A percentile compares a stretch with the other conserved stretches of the same genome.
phyloP scores from a whole-genome alignment of 2,329 filamentous ascomycete genomes.

The Didymella pomorum region DNA sequence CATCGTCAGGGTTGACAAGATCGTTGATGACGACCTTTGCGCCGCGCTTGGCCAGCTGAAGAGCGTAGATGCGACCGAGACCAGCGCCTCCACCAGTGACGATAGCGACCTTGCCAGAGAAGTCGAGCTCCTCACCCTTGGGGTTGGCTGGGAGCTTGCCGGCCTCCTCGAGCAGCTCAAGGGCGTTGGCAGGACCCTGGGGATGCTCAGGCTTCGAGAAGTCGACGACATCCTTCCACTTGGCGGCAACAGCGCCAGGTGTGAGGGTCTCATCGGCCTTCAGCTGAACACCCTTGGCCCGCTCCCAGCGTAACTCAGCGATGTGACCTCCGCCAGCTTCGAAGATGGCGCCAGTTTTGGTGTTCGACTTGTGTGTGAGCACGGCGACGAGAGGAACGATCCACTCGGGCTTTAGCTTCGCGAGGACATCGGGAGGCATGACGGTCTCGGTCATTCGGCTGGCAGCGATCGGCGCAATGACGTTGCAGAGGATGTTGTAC shows the following conservation, averaged over 20 bases:
- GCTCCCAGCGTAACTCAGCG: conserved; percentile 95
- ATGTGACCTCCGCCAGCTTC: conserved; percentile 93
- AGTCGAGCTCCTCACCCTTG: conserved; percentile 44
- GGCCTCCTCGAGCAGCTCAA: conserved; percentile 66
- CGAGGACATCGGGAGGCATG: conserved; percentile 92
- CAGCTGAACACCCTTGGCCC: conserved; percentile 84
- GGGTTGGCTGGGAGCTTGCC: conserved; percentile 42
- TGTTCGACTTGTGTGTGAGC: conserved; percentile 86
- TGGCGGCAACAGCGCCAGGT: conserved; percentile 83
- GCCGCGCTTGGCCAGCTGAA: conserved; percentile 85
- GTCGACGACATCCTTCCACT: conserved; percentile 88
- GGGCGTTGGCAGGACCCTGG: conserved; percentile 84
- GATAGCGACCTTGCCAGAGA: conserved; percentile 50
- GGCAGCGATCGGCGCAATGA: conserved; percentile 93
- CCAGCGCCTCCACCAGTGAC: conserved; percentile 54
- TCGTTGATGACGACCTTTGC: conserved; percentile 94
- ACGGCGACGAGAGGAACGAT: conserved; percentile 91
- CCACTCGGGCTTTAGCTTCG: conserved; percentile 89
- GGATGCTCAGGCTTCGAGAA: conserved; percentile 87
- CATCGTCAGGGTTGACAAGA: conserved; percentile 86
- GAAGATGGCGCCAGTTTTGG: conserved; percentile 88
- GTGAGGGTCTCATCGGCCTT: conserved; percentile 90
- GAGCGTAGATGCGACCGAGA: conserved; percentile 88
- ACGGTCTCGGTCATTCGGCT: conserved; percentile 95
- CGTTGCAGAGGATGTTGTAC: conserved; percentile 97